These are phyloP conservation scores for Kurtzmaniella quercitrusa DNA, from an alignment of 1,139 yeast genomes.

Conservation along the genomic window DNA sequence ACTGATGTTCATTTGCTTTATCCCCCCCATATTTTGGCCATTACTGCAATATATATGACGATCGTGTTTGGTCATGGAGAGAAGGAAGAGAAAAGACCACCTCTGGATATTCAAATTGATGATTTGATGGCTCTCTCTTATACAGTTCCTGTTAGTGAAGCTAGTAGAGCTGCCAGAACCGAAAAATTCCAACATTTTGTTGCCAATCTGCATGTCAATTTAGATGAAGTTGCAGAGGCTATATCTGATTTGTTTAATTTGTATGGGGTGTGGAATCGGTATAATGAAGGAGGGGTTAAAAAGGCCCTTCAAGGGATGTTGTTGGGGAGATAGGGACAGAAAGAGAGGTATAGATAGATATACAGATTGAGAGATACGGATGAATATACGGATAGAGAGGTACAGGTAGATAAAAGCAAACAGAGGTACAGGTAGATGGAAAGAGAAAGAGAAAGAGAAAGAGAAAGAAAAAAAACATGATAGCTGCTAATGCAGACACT, in stretches of 20 bases:
- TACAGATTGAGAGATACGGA: no score
- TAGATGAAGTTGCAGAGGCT: conserved; percentile 73
- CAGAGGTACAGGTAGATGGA: no score
- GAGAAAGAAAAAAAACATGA: no score
- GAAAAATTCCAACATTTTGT: conserved; percentile 59
- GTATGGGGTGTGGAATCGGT: conserved; percentile 81
- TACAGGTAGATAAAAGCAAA: no score
- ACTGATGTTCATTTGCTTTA: conserved; percentile 78
- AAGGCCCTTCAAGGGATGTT: conserved; percentile 42
- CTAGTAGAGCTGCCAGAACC: conserved; percentile 40
- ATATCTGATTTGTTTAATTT: conserved; percentile 77
- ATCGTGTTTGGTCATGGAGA: conserved; percentile 46
- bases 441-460: no score
- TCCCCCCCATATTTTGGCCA: conserved; percentile 90
- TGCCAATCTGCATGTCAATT: conserved; percentile 71
- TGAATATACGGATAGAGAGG: no score
- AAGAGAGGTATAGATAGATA: no score
- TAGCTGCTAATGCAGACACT: no score
- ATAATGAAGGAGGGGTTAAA: conserved; percentile 56
- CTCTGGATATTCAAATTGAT: conserved; percentile 31
- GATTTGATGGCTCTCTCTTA: conserved; percentile 32
- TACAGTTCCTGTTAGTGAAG: conserved; percentile 11
- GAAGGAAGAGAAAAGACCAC: conserved; percentile 2
- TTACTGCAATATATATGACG: conserved; percentile 74
- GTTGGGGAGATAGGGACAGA: conserved; percentile 26